Base-by-base conservation (phyloP, 495 filamentous ascomycete species). In the Evernia prunastri region DNA sequence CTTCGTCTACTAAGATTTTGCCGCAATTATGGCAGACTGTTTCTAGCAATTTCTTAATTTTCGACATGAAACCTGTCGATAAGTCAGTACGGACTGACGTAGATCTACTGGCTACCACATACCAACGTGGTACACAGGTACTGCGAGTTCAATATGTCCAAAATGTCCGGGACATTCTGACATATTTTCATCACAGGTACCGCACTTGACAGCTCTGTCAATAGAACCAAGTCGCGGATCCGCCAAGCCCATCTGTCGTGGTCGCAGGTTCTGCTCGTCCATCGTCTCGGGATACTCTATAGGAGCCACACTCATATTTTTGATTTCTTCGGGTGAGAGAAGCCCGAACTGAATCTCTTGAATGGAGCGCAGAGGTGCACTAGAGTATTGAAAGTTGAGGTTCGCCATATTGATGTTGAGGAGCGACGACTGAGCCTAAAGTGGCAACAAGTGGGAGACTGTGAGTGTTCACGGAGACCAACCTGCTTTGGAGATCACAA, bases 261-360 rank as follows among this genome's bases (percentile, higher is more conserved):
- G 94, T 66, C 88, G 86, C 64, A 89, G 87, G 63, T 89, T 86
- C 69, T 88, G 87, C 75, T 97, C 95, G 70, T 99, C 94, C 95
- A 97, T 96, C 12, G 94, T 97, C 82, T 99, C 94, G 1, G 94
- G 92, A 71, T 97, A 96, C 73, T 90, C 80, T 65, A 99, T 91
- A 70, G 92, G 88, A 37, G 85, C 86, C 56, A 97, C 92, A 77
- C 92, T 96, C 91, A 96, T 92, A 64, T 85, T 88, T 79, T 97
- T 97, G 77, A 96, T 95, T 76, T 99, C 95, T 72, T 97, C 93
- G 1, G 95, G 94, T 23, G 92, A 92, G 71, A 96, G 80, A 65
- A 99, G 86, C 70, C 94, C 94, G 76, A 99, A 99, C 79, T 97
- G 95, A 67, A 99, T 96, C 82, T 97, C 94, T 82, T 96, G 85